A percentile compares a stretch with the other conserved stretches of the same genome.
These are phyloP conservation scores for Tieghemostelium lacteum DNA, from an alignment of 78 protist species.

Conservation along the genomic window DNA sequence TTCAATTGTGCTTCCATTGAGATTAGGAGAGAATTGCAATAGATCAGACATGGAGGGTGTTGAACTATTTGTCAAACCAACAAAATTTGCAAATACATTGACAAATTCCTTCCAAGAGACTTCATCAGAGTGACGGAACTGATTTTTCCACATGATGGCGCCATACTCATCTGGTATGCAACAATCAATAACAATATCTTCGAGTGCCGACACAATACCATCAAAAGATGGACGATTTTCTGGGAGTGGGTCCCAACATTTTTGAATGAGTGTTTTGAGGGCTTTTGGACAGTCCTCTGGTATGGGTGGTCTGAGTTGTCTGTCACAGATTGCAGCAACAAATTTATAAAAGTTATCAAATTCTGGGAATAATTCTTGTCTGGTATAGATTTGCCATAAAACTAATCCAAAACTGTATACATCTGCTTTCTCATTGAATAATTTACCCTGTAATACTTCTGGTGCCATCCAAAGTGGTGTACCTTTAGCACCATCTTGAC, in stretches of 20 bases:
- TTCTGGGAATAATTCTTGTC: constrained; percentile 85
- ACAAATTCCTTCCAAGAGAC: constrained; percentile 80
- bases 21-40: constrained; percentile 63
- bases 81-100: constrained; percentile 69
- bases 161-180: constrained; percentile 74
- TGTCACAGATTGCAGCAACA: constrained; percentile 75
- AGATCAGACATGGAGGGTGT: constrained; percentile 75
- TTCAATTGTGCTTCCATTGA: constrained; percentile 64
- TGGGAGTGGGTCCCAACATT: constrained; percentile 78
- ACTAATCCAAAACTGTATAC: constrained; percentile 85
- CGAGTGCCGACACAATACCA: constrained; percentile 66
- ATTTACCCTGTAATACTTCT: constrained; percentile 78
- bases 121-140: constrained; percentile 59
- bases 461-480: constrained; percentile 90
- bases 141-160: constrained; percentile 78
- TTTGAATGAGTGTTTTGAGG: constrained; percentile 23
- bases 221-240: constrained; percentile 64
- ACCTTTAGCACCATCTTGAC: constrained; percentile 85
- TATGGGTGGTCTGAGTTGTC: constrained; percentile 74
- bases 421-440: constrained; percentile 86
- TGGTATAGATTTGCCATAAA: constrained; percentile 83
- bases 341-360: constrained; percentile 72
- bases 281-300: constrained; percentile 75
- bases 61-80: constrained; percentile 51
- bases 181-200: constrained; percentile 71